Base-by-base conservation (phyloP, 352 stramenopile genomes). In the Thalassiosira delicatula region DNA sequence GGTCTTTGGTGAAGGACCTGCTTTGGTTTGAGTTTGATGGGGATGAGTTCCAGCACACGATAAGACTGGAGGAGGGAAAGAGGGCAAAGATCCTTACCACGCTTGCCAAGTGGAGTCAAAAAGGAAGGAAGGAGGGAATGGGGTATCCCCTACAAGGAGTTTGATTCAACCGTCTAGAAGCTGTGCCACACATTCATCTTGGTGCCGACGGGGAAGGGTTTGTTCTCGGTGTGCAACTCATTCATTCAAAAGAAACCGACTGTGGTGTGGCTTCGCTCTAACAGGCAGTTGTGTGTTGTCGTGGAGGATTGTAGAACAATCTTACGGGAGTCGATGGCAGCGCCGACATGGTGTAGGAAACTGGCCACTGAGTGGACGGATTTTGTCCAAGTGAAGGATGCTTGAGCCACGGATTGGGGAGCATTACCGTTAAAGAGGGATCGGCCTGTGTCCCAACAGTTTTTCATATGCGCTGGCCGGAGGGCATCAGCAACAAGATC, bases 291-390 rank as follows among this genome's bases (percentile, higher is more conserved):
- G 2, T 27, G 32, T 0, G 4, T 7, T 0, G 17, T 59, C 0
- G 60, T 83, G 1, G 19, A 1, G 0, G 7, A 60, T 23, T 71
- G 23, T 23, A 29, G 56, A 0, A 73, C 32, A 0, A 19, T 81
- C 1, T 9, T 74, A 0, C 23, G 19, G 0, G 63, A 69, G 37
- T 57, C 71, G 0, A 35, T 32, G 0, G 19, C 17, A 0, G 29
- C 17, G 2, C 71, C 60, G 7, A 80, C 72, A 35, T 19, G 33
- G 27, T 83, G 75, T 23, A n/a, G 7, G 19, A 21, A 83, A 68
- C n/a, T 83, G 0, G 57, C 77, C 3, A 21, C 4, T n/a, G 75
- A 30, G 0, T 66, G 56, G n/a, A 49, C 75, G 8, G 19, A 82
- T 21, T 76, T 57, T 53, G 33, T 82, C 12, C 56, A 56, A 0